Evolutionary conservation across 1,284 basidiomycete species (phyloP).

Genomic region (Cutaneotrichosporon sp.): DNA sequence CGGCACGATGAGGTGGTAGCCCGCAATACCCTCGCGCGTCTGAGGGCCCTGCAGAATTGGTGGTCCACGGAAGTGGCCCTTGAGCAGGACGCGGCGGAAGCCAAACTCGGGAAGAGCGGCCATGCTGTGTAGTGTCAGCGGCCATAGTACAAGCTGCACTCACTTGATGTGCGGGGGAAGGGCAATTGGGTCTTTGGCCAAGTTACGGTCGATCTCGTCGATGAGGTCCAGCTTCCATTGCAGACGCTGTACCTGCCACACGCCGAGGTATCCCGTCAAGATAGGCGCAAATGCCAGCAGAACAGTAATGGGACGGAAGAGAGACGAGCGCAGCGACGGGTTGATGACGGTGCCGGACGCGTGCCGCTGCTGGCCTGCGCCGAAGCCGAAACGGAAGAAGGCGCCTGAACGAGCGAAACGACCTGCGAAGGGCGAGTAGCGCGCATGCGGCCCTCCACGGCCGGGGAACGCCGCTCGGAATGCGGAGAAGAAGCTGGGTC

Average conservation of each 20-base stretch:
- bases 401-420: neutral
- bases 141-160: slow-evolving; percentile 30
- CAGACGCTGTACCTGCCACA: slow-evolving; percentile 85
- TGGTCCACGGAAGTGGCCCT: slow-evolving; percentile 68
- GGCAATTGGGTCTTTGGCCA: slow-evolving; percentile 69
- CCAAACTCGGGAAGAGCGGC: slow-evolving; percentile 73
- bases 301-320: slow-evolving; percentile 60
- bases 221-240: slow-evolving; percentile 95
- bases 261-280: slow-evolving; percentile 84
- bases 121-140: slow-evolving; percentile 2
- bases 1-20: slow-evolving; percentile 36
- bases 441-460: neutral
- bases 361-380: slow-evolving; percentile 1
- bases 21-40: slow-evolving; percentile 72
- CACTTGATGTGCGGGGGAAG: slow-evolving; percentile 86
- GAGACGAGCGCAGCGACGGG: slow-evolving; percentile 15
- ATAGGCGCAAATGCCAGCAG: slow-evolving; percentile 81
- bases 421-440: neutral
- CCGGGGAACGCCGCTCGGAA: slow-evolving; percentile 9
- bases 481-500: slow-evolving; percentile 13
- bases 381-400: slow-evolving; percentile 1
- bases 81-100: slow-evolving; percentile 75
- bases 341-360: slow-evolving; percentile 8
- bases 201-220: slow-evolving; percentile 87
- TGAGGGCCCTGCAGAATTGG: slow-evolving; percentile 81